A percentile compares a stretch with the other conserved stretches of the same genome.
These are phyloP conservation scores for Monosporascus sp. DNA, from an alignment of 2,329 filamentous ascomycete species.

Conservation along the genomic window DNA sequence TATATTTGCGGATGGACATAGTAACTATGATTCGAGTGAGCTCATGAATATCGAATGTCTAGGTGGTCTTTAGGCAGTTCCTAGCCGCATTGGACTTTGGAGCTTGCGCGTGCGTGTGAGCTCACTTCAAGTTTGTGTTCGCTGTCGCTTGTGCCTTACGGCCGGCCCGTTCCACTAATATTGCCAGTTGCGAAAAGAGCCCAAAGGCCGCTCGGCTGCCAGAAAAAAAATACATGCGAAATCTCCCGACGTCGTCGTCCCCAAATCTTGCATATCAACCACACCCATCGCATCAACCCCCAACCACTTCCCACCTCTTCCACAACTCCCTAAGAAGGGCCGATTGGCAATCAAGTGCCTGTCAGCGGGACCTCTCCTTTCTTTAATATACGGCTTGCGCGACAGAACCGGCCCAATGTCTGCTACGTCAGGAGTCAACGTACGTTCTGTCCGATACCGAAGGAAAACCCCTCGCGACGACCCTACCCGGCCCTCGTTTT, in stretches of 20 bases:
- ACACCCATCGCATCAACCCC: constrained; percentile 3
- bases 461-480: constrained; percentile 4
- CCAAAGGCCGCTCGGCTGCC: background rate
- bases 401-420: constrained; percentile 52
- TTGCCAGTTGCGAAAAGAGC: background rate
- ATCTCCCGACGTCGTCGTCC: constrained; percentile 29
- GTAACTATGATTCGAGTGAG: too few relatives aligned
- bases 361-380: constrained; percentile 23
- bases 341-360: constrained; percentile 40
- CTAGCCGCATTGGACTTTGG: too few relatives aligned
- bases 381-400: constrained; percentile 31
- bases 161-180: background rate
- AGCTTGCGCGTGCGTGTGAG: background rate
- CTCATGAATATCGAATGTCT: too few relatives aligned
- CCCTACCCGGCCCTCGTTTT: too few relatives aligned
- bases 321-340: constrained; percentile 31
- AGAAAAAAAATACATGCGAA: constrained; percentile 26
- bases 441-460: constrained; percentile 36
- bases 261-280: constrained; percentile 8
- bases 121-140: background rate
- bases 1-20: too few relatives aligned
- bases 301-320: constrained; percentile 13
- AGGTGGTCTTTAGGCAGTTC: too few relatives aligned
- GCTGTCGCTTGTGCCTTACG: background rate
- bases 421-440: constrained; percentile 62